phyloP scores from a whole-genome alignment of 441 rosid species.

The Kokia cookei region DNA sequence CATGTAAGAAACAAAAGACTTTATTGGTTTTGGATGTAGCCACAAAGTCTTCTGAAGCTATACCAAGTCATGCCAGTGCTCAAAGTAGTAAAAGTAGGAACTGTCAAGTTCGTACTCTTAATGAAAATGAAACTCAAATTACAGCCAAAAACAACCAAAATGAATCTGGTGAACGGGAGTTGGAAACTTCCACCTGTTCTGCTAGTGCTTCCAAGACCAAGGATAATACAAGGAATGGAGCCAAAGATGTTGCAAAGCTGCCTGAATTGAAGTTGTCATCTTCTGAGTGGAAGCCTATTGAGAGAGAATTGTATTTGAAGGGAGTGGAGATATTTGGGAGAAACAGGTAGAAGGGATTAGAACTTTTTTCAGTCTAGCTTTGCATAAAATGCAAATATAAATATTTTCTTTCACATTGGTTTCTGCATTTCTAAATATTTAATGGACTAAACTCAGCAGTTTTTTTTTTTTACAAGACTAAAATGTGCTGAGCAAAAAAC shows the following conservation, averaged over 20 bases:
- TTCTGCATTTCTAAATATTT: background rate
- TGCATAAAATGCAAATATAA: background rate
- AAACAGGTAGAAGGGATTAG: constrained; percentile 60
- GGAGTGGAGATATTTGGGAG: constrained; percentile 88
- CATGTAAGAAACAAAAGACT: constrained; percentile 50
- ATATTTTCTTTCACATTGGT: background rate
- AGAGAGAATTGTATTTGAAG: constrained; percentile 62
- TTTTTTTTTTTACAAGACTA: background rate
- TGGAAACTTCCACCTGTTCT: constrained; percentile 15
- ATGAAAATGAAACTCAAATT: constrained; percentile 21
- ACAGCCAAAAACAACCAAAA: constrained; percentile 8
- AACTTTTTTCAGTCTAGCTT: background rate
- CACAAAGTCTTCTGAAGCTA: constrained; percentile 19
- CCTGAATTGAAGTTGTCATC: constrained; percentile 28
- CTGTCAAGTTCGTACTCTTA: background rate
- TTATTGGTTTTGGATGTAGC: constrained; percentile 20
- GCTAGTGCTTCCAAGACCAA: constrained; percentile 7
- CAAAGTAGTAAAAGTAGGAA: constrained; percentile 15
- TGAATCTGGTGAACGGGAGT: constrained; percentile 11
- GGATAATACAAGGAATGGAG: constrained; percentile 21
- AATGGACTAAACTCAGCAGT: background rate
- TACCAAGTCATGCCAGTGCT: constrained; percentile 18
- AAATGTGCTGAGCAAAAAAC: background rate
- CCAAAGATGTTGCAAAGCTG: constrained; percentile 20
- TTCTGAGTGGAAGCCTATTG: constrained; percentile 64